Evolutionary conservation across 305 asterid species (phyloP).

Genomic region (Salvia sclarea): DNA sequence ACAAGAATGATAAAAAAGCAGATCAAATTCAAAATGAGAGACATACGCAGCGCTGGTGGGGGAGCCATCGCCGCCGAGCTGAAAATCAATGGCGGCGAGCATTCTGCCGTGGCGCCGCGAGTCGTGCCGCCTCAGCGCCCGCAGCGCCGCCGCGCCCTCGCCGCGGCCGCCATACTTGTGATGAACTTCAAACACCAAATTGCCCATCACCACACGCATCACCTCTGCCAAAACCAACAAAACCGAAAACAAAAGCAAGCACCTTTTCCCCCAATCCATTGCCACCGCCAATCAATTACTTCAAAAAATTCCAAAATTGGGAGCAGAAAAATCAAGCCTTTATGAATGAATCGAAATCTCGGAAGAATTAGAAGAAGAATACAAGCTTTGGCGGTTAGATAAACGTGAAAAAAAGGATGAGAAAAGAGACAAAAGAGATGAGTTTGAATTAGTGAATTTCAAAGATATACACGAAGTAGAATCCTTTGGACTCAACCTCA

Average conservation of each 20-base stretch:
- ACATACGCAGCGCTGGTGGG: slow-evolving; percentile 85
- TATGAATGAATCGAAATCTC: slow-evolving; percentile 30
- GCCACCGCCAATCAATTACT: slow-evolving; percentile 32
- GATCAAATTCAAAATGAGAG: slow-evolving; percentile 6
- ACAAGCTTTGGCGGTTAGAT: slow-evolving; percentile 25
- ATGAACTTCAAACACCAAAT: slow-evolving; percentile 74
- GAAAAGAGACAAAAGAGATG: slow-evolving; percentile 8
- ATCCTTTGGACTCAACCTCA: slow-evolving; percentile 31
- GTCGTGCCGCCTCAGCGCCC: slow-evolving; percentile 69
- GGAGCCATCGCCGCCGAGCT: slow-evolving; percentile 78
- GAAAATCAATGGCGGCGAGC: slow-evolving; percentile 78
- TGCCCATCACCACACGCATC: slow-evolving; percentile 43
- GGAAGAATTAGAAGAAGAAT: no score
- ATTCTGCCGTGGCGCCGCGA: slow-evolving; percentile 76
- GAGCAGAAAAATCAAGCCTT: slow-evolving; percentile 4
- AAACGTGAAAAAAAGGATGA: slow-evolving; percentile 22
- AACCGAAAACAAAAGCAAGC: slow-evolving; percentile 35
- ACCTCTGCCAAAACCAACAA: slow-evolving; percentile 40
- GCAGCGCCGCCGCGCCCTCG: slow-evolving; percentile 43
- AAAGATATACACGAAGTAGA: neutral
- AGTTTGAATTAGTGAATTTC: slow-evolving; percentile 17
- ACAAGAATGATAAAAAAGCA: slow-evolving; percentile 4
- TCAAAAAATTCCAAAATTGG: slow-evolving; percentile 1
- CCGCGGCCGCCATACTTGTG: slow-evolving; percentile 71
- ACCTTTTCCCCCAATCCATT: slow-evolving; percentile 54